Evolutionary conservation across 139 green algal species (phyloP).

Genomic region (Microglena sp.): DNA sequence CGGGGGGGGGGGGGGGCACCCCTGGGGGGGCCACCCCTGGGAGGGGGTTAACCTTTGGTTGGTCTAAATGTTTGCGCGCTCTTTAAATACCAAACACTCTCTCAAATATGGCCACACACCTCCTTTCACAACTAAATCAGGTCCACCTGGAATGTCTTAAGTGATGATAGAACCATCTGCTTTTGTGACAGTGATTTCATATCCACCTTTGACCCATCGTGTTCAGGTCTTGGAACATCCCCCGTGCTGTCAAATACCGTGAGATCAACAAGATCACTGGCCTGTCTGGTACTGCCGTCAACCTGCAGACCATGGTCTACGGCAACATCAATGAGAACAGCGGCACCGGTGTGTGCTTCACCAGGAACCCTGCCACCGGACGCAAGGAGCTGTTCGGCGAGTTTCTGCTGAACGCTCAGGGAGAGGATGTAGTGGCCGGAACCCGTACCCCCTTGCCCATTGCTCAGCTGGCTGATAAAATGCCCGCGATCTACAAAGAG

Average conservation of each 20-base stretch:
- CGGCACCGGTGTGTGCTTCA: constrained; percentile 85
- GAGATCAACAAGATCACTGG: constrained; percentile 76
- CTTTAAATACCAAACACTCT: too few species aligned
- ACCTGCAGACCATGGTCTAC: constrained; percentile 80
- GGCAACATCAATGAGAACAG: constrained; percentile 72
- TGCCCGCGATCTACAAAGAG: constrained; percentile 58
- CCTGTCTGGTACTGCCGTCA: constrained; percentile 77
- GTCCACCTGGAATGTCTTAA: too few species aligned
- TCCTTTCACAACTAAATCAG: too few species aligned
- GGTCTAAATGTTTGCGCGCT: too few species aligned
- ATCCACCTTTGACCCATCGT: too few species aligned
- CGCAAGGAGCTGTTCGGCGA: constrained; percentile 73
- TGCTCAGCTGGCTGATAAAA: constrained; percentile 48
- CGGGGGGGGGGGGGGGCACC: too few species aligned
- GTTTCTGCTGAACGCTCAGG: constrained; percentile 83
- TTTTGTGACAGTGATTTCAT: too few species aligned
- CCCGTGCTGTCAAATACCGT: constrained; percentile 76
- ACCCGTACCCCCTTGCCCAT: constrained; percentile 79
- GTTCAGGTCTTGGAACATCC: constrained; percentile 65
- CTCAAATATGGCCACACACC: too few species aligned
- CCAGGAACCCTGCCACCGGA: constrained; percentile 66
- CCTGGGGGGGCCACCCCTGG: too few species aligned
- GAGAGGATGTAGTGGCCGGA: constrained; percentile 80
- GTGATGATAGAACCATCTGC: too few species aligned
- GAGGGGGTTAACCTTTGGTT: too few species aligned